Percentiles rank a stretch among this genome's conserved stretches.
These are phyloP conservation scores for Lactarius hatsudake DNA, from an alignment of 768 basidiomycete genomes.

Conservation along the genomic window DNA sequence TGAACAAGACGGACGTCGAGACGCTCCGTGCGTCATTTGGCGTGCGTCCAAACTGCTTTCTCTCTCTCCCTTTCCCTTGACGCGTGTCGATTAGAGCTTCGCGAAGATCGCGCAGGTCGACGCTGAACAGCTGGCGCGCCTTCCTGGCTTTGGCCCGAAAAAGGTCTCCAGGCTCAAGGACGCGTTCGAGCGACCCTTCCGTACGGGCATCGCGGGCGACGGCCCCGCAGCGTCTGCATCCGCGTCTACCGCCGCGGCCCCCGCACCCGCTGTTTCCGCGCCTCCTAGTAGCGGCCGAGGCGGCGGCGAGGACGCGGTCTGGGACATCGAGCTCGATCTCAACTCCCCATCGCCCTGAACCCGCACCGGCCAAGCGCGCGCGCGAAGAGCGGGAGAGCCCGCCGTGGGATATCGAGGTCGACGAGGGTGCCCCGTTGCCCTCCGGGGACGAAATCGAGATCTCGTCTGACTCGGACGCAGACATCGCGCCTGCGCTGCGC, in stretches of 20 bases:
- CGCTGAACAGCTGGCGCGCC: slow-evolving; percentile 68
- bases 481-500: slow-evolving; percentile 18
- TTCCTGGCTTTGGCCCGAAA: slow-evolving; percentile 92
- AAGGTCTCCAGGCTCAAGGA: slow-evolving; percentile 91
- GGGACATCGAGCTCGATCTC: slow-evolving; percentile 71
- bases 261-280: too few relatives aligned
- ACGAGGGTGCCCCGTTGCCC: neutral
- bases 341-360: slow-evolving; percentile 28
- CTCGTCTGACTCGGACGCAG: slow-evolving; percentile 13
- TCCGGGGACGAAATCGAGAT: neutral
- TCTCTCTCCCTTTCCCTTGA: slow-evolving; percentile 3
- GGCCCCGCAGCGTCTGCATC: slow-evolving; percentile 17
- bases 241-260: neutral
- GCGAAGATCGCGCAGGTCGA: slow-evolving; percentile 73
- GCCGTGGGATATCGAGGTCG: slow-evolving; percentile 25
- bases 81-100: slow-evolving; percentile 60
- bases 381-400: slow-evolving; percentile 23
- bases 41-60: slow-evolving; percentile 44
- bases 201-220: slow-evolving; percentile 58
- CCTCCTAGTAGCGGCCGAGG: neutral
- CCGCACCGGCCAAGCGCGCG: slow-evolving; percentile 5
- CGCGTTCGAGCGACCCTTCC: slow-evolving; percentile 87
- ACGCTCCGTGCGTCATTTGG: slow-evolving; percentile 90
- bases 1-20: slow-evolving; percentile 97
- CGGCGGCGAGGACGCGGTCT: slow-evolving; percentile 41